These are phyloP conservation scores for Excoecaria cochinchinensis DNA, from an alignment of 345 rosid species.

Conservation along the genomic window DNA sequence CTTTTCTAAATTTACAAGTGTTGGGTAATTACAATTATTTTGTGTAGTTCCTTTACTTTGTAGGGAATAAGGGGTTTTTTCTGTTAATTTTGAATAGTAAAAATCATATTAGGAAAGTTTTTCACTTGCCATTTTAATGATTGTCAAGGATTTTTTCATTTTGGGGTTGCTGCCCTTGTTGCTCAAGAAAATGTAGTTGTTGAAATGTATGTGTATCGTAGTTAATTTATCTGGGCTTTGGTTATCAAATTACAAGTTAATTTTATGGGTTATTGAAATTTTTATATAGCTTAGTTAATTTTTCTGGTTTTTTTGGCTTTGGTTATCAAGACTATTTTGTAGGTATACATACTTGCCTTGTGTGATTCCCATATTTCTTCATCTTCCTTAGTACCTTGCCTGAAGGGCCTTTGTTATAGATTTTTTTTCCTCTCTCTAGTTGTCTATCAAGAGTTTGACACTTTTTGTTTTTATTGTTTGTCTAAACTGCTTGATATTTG, in stretches of 20 bases:
- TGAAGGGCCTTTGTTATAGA: background rate
- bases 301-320: background rate
- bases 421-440: no score
- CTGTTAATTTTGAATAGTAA: no score
- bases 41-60: no score
- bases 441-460: background rate
- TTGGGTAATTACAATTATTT: no score
- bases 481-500: background rate
- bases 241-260: background rate
- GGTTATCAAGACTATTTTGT: background rate
- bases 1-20: no score
- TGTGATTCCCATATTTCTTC: background rate
- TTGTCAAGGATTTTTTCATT: background rate
- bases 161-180: background rate
- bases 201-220: background rate
- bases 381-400: background rate
- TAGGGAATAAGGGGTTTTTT: no score
- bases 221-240: background rate
- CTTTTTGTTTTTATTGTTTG: background rate
- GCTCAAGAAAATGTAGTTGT: background rate
- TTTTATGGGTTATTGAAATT: background rate
- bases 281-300: background rate
- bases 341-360: background rate
- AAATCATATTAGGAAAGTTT: no score
- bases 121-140: no score